Evolutionary conservation across 2,329 filamentous ascomycete genomes (phyloP).

Genomic region (Chaetomiaceae sp.): DNA sequence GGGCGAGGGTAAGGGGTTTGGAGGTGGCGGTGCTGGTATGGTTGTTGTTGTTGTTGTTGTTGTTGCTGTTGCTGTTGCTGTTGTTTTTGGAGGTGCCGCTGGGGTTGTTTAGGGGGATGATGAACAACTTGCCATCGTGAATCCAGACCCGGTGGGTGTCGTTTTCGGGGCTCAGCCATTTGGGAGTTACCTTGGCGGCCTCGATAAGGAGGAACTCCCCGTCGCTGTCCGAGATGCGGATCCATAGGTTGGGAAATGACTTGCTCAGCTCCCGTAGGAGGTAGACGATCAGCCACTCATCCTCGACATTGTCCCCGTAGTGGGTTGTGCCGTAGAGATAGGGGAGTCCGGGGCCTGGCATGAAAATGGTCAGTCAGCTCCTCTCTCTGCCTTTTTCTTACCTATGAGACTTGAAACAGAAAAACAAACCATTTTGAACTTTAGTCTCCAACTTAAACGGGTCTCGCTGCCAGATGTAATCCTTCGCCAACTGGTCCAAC

Average conservation of each 20-base stretch:
- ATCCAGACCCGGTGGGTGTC: conserved; percentile 90
- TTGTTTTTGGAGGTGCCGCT: conserved; percentile 20
- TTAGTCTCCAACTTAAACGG: conserved; percentile 66
- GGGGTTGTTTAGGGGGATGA: conserved; percentile 56
- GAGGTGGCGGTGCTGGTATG: conserved; percentile 27
- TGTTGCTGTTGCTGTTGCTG: too few species aligned
- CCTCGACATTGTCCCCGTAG: conserved; percentile 91
- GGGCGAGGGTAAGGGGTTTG: conserved; percentile 53
- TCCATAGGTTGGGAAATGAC: conserved; percentile 70
- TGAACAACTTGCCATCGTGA: conserved; percentile 66
- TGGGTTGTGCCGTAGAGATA: conserved; percentile 74
- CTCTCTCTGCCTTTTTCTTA: too few species aligned
- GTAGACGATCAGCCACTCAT: conserved; percentile 96
- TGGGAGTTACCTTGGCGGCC: conserved; percentile 80
- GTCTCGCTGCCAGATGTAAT: conserved; percentile 95
- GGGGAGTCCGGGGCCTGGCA: conserved; percentile 42
- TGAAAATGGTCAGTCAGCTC: conserved; percentile 5
- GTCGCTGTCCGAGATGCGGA: conserved; percentile 78
- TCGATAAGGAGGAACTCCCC: conserved; percentile 95
- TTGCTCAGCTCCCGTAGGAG: conserved; percentile 76
- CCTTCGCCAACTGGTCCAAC: conserved; percentile 61
- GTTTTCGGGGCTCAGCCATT: conserved; percentile 88
- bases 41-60: too few species aligned
- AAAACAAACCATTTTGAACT: conserved; percentile 50
- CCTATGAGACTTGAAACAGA: neutral